These are phyloP conservation scores for Corylus heterophylla DNA, from an alignment of 306 rosid genomes.

Conservation along the genomic window DNA sequence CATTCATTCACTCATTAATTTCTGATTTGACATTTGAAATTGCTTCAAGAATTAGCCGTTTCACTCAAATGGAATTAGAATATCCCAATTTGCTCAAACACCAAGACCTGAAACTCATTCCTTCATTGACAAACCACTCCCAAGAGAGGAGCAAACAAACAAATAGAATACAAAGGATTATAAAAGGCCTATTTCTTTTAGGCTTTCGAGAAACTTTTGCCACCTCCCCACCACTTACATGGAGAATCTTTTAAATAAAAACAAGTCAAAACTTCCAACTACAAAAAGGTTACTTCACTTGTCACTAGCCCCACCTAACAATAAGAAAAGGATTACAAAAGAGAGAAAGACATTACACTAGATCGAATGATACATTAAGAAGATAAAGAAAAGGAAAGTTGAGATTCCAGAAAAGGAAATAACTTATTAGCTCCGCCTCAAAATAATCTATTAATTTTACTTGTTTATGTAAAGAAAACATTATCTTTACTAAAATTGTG, in stretches of 20 bases:
- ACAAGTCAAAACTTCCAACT: constrained; percentile 84
- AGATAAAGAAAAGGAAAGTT: background rate
- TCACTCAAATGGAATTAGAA: constrained; percentile 3
- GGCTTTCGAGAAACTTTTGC: constrained; percentile 74
- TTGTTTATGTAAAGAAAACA: no score
- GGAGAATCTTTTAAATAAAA: constrained; percentile 56
- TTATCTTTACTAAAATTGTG: no score
- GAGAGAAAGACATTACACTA: constrained; percentile 36
- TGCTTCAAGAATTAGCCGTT: background rate
- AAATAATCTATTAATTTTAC: no score
- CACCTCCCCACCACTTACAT: constrained; percentile 58
- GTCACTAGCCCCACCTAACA: constrained; percentile 33
- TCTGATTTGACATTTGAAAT: background rate
- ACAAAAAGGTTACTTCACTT: constrained; percentile 38
- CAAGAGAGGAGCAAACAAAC: constrained; percentile 60
- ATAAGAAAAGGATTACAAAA: constrained; percentile 38
- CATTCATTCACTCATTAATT: no score
- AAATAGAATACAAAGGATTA: constrained; percentile 57
- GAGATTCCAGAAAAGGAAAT: no score
- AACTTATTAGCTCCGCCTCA: no score
- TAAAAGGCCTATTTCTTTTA: constrained; percentile 59
- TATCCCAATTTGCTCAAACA: constrained; percentile 8
- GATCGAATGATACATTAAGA: constrained; percentile 54
- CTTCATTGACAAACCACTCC: constrained; percentile 65
- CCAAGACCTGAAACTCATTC: constrained; percentile 12